Base-by-base conservation (phyloP, 768 basidiomycete genomes). In the Boletellus ananas region DNA sequence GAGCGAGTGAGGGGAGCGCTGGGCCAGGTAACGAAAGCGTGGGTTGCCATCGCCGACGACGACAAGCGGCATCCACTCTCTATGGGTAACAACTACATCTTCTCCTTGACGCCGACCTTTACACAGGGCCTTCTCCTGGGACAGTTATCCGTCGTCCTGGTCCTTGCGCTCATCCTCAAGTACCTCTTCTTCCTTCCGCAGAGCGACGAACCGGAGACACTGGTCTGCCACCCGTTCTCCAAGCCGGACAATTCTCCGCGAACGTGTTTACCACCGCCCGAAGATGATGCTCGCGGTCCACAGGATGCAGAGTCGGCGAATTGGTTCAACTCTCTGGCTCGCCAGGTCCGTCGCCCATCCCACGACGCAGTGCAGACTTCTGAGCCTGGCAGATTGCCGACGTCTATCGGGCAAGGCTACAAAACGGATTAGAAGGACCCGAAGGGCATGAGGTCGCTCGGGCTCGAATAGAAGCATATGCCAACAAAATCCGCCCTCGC, bases 121-220 rank as follows among this genome's bases (percentile, higher is more conserved):
- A 96, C 94, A 0, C 94, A 97, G 65, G 95, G 95, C 14, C 80
- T 99, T 33, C 74, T 99, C 34, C 70, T 97, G 38, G 95, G 95
- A 49, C 95, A 98, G 68, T 75, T 91, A 18, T 94, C 93, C 21
- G 85, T 99, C 59, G 74, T 92, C 38, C 61, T 87, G 44, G 77
- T 94, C 41, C 77, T 90, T 25, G 76, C 75, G 41, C 72, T 94
- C 54, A 80, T 99, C 64, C 82, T 99, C 70, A 90, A 90, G 64
- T 98, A 96, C 72, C 84, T 98, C 49, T 96, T 99, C 64, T 85
- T 99, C 55, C 91, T 96, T 59, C 82, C 89, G 6, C 76, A 81
- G 23, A 73, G 79, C 51, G 70, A 78, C 55, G 76, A 78, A 1
- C 75, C 78, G 59, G 79, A 79, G 54, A 73, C 76, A 0, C 73